Conservation (phyloP, 106 monocot genomes). For the Dioscorea dumetorum region DNA sequence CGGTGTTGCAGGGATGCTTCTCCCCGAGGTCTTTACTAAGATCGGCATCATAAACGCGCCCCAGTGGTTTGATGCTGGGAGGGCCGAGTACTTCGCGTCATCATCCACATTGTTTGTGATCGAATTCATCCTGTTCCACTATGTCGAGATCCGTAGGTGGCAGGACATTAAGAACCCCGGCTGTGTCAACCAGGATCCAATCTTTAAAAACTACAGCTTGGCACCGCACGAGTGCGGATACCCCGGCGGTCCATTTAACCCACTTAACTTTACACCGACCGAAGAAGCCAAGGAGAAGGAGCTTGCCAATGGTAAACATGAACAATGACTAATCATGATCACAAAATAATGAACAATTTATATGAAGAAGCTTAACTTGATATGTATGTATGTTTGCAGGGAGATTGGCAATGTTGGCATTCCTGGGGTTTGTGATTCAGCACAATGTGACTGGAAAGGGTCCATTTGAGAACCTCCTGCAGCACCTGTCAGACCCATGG, state of each 20-base stretch:
- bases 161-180: conserved; percentile 99
- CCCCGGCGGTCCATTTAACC: conserved; percentile 94
- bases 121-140: conserved; percentile 97
- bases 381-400: conserved; percentile 34
- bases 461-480: conserved; percentile 69
- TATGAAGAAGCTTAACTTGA: background rate
- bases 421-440: conserved; percentile 62
- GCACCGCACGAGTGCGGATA: conserved; percentile 73
- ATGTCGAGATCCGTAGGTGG: conserved; percentile 95
- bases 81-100: conserved; percentile 86
- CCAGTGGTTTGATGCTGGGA: conserved; percentile 87
- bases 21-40: conserved; percentile 87
- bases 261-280: conserved; percentile 82
- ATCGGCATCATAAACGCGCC: conserved; percentile 78
- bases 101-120: conserved; percentile 95
- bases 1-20: conserved; percentile 86
- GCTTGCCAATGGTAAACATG: conserved; percentile 69
- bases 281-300: conserved; percentile 94
- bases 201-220: conserved; percentile 91
- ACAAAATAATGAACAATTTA: background rate
- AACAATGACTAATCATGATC: background rate
- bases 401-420: conserved; percentile 76
- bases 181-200: conserved; percentile 95
- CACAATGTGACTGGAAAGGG: conserved; percentile 67
- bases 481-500: conserved; percentile 81